Evolutionary conservation across 1,284 basidiomycete species (phyloP), one percentile per base, ranked within the genome.

Genomic region (Moesziomyces globuligerus): DNA sequence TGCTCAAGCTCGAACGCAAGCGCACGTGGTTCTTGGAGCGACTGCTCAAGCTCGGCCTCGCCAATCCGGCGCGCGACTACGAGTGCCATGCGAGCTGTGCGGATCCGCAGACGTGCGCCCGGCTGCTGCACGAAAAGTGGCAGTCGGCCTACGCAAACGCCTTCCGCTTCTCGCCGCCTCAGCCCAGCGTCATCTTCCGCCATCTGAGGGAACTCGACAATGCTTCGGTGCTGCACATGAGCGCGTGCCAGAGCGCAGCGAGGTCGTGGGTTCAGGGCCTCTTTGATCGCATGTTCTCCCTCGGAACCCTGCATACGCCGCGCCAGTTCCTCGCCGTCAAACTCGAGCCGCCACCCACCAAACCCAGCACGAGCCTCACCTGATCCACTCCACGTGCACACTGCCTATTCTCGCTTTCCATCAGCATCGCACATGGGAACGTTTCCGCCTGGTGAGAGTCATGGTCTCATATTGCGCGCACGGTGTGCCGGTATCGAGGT

Each of bases 121-220:
- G 88, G n/a, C 84, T 90, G n/a, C 86, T 97, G 8, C 92, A 95
- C 76, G 94, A 95, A 66, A 94, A 94, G 81, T 97, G 93, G 92
- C 85, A 89, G 39, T 90, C 91, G 75, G 93, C 92, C 0, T 94
- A 94, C 78, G 87, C 89, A 48, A 88, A 91, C 15, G 90, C 93
- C 17, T 92, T 93, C 80, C 87, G 93, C 41, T 95, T 93, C 81
- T 93, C 91, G 90, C 11, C 92, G 89, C 62, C 92, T 6, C 83
- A 79, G 36, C 80, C 80, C 17, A 64, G 50, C 9, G 55, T 49
- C 10, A 93, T 94, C 20, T 74, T 67, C 48, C 37, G 72, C 20
- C 54, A 74, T 39, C 37, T 76, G 17, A 45, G 74, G 17, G 74
- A 76, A 25, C 39, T 72, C n/a, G 74, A 76, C 15, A 48, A 48